Base-by-base conservation (phyloP, 116 monocot species). In the Papilionanthe hybrid region DNA sequence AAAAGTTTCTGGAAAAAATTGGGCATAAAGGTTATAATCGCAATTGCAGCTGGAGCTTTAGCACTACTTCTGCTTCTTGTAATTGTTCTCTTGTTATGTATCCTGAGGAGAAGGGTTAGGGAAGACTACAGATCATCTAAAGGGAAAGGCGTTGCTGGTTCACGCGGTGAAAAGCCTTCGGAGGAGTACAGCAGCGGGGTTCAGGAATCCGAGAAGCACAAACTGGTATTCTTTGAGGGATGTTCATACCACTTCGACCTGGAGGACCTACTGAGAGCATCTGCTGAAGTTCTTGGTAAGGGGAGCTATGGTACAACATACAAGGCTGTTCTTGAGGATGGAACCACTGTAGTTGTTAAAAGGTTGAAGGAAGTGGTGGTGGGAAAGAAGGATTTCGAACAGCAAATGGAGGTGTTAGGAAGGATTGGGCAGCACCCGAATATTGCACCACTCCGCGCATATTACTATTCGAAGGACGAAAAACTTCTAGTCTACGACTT, bases 381-480 rank as follows among this genome's bases (percentile, higher is more conserved):
- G 77, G 92, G 92, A 58, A 92, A 88, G 85, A 92, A 75, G 75
- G 94, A 94, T 65, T 94, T 94, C 28, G 94, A 94, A 78, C 90
- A 90, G 68, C 94, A 92, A 65, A 92, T 94, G 92, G 92, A 90
- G 72, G 72, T 84, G 43, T 77, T 94, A 5, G 92, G 87, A 32
- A 90, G 48, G 75, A 71, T 86, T 67, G 83, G 83, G 13, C 81
- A 78, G 42, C 88, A 88, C 57, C 85, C 82, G 42, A 90, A 92
- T 82, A 76, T 94, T 37, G 81, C 84, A 29, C 87, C 90, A 19
- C 84, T 92, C 50, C 84, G 88, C 65, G 90, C 94, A 75, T 94
- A 94, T 73, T 94, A 90, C 82, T 94, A 89, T 77, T 94, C 94
- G 17, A 94, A 94, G 80, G 94, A 94, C 57, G 94, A 94, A 78